Base-by-base conservation (phyloP, 176 grass and related monocot species). In the Oropetium thomaeum region DNA sequence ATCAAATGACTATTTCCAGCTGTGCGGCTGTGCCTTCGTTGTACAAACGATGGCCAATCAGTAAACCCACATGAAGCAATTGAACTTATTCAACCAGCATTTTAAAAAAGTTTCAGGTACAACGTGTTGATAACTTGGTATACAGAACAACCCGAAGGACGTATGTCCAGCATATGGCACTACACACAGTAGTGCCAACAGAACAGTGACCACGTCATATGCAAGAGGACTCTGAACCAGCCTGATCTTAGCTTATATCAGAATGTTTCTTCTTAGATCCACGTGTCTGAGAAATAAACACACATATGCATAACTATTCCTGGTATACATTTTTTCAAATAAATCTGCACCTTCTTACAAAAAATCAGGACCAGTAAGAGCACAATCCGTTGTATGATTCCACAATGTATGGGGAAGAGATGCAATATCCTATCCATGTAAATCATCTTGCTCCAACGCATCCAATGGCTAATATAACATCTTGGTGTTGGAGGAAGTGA, bases 311-410 rank as follows among this genome's bases (percentile, higher is more conserved):
- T 13, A 17, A 44, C 20, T 23, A 32, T 25, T 48, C 35, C 30
- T 28, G 37, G 9, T 29, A 60, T 58, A 76, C 16, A 13, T 34
- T 34, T 27, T 3, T 0, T 9, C 5, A 5, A 38, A 38, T 27
- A 22, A 13, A 12, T 57, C 3, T 26, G 52, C 49, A 20, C 23
- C 15, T 40, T 43, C 12, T 57, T 27, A 72, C 26, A 75, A 74
- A 74, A 2, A 27, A 73, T 15, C 4, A 51, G 44, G 9, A n/a
- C 44, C 27, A 70, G 31, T 17, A 49, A 19, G 67, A 48, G 32
- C 29, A 70, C 19, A 54, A 14, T 20, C 73, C 48, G 60, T 75
- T n/a, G 35, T 76, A 64, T 48, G 29, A 76, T 25, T 49, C 43
- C 72, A 84, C 43, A 28, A 62, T 62, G 53, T 60, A 60, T 25